Conservation (phyloP, 2,329 filamentous ascomycete species). For the Alternaria gaisen region DNA sequence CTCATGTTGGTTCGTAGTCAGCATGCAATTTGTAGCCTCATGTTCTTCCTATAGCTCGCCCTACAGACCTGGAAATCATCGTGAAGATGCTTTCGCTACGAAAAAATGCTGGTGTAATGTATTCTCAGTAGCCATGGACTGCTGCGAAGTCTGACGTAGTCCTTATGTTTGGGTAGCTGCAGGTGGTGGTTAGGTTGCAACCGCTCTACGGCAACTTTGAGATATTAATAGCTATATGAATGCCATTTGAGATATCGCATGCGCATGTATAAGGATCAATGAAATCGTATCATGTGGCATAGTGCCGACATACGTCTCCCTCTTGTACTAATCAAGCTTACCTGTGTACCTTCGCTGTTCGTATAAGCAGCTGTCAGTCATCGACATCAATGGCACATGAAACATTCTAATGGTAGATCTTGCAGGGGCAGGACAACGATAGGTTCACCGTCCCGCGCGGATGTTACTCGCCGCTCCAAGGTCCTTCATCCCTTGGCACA, state of each 20-base stretch:
- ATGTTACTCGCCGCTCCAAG: neutral
- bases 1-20: neutral
- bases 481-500: neutral
- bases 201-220: too few relatives aligned
- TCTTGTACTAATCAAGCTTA: too few relatives aligned
- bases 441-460: neutral
- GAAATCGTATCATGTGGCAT: neutral
- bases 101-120: neutral
- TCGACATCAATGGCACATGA: accelerated
- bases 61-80: neutral
- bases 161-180: too few relatives aligned
- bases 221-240: too few relatives aligned
- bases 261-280: neutral
- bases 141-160: neutral
- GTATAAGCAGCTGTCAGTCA: neutral
- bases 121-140: neutral
- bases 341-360: too few relatives aligned
- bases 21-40: neutral
- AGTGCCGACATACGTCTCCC: too few relatives aligned
- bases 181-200: too few relatives aligned
- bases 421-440: neutral
- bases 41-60: neutral
- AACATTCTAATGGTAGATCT: too few relatives aligned
- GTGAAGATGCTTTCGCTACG: too few relatives aligned
- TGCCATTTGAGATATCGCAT: too few relatives aligned